phyloP scores from a whole-genome alignment of 495 filamentous ascomycete species.

The Aspergillus haitiensis region DNA sequence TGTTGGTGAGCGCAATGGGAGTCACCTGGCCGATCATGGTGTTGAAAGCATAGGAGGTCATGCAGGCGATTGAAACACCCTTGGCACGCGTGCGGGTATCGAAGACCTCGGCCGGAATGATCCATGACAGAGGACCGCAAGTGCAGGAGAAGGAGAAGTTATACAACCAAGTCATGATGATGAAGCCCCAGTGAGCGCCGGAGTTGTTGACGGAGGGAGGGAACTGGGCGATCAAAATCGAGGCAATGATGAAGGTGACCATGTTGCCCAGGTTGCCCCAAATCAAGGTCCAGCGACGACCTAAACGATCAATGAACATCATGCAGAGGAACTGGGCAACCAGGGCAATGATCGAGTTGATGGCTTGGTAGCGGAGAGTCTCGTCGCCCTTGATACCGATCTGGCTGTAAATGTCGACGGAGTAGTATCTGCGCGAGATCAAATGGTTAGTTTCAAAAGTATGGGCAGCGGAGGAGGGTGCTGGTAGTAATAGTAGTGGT shows the following conservation, averaged over 20 bases:
- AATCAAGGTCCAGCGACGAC: conserved; percentile 66
- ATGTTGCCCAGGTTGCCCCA: conserved; percentile 64
- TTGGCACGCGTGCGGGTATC: conserved; percentile 66
- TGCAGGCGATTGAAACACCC: conserved; percentile 65
- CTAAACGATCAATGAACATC: conserved; percentile 63
- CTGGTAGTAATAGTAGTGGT: too few relatives aligned
- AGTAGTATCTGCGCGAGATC: conserved; percentile 56
- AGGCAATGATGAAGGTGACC: conserved; percentile 54
- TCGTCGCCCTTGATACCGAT: conserved; percentile 64
- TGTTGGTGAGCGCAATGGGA: conserved; percentile 53
- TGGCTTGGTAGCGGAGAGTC: conserved; percentile 72
- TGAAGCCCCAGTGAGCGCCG: conserved; percentile 70
- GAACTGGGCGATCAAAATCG: conserved; percentile 55
- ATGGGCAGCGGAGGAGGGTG: background rate
- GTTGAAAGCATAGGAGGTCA: conserved; percentile 68
- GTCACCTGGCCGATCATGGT: conserved; percentile 74
- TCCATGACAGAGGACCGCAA: conserved; percentile 61
- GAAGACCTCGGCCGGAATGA: conserved; percentile 71
- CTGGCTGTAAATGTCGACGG: conserved; percentile 62
- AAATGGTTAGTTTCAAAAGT: background rate
- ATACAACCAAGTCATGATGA: conserved; percentile 69
- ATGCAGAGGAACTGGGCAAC: conserved; percentile 66
- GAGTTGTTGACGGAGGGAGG: conserved; percentile 52
- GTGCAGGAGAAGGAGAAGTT: conserved; percentile 67
- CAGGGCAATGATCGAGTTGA: conserved; percentile 66